phyloP scores from a whole-genome alignment of 2,329 filamentous ascomycete genomes.

The Pseudogymnoascus sp. region DNA sequence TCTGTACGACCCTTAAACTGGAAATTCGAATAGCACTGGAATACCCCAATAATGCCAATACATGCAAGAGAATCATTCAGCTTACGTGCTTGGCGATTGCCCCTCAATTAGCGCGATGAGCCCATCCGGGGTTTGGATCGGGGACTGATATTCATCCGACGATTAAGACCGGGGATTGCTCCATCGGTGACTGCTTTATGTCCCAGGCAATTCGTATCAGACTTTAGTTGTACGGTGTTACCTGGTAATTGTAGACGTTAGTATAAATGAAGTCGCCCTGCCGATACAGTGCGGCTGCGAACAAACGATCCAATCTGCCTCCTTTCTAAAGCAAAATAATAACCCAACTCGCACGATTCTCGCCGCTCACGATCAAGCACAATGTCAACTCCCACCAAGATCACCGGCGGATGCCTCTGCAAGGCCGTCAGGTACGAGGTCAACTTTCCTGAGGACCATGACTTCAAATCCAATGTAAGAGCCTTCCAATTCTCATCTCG shows the following conservation, averaged over 20 bases:
- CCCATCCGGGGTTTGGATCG: background rate
- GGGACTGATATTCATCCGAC: background rate
- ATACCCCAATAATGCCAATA: background rate
- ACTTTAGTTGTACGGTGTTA: background rate
- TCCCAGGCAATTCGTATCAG: background rate
- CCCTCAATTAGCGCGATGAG: background rate
- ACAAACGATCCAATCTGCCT: background rate
- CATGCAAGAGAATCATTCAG: background rate
- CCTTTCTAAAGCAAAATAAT: background rate
- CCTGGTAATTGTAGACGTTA: background rate
- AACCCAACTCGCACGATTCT: background rate
- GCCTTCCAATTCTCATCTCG: slow-evolving; percentile 2
- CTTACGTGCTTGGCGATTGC: background rate
- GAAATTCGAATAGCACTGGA: background rate
- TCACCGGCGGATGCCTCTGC: slow-evolving; percentile 47
- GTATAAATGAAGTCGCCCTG: background rate
- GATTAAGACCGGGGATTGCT: background rate
- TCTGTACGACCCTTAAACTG: background rate
- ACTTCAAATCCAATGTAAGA: slow-evolving; percentile 34
- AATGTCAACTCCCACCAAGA: slow-evolving; percentile 27
- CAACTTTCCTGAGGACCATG: slow-evolving; percentile 38
- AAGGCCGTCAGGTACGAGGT: slow-evolving; percentile 41
- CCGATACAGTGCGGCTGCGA: background rate
- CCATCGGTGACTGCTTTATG: background rate
- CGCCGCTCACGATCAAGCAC: background rate